Conservation (phyloP, 352 stramenopile species). For the Salisapilia sapeloensis region DNA sequence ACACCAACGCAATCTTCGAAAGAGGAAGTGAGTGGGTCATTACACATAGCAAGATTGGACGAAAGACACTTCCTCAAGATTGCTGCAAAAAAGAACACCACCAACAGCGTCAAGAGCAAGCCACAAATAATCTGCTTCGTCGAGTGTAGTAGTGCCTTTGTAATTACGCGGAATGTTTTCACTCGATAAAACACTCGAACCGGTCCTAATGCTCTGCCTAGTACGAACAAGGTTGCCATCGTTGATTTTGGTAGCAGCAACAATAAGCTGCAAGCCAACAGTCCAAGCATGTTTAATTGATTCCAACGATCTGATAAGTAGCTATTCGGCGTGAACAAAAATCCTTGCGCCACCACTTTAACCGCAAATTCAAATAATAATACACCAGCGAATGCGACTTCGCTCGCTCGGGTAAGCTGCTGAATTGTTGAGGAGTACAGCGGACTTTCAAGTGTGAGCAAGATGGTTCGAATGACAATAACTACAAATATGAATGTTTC, state of each 20-base stretch:
- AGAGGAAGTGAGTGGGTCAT: slow-evolving; percentile 32
- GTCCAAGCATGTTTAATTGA: slow-evolving; percentile 67
- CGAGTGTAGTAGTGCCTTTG: slow-evolving; percentile 57
- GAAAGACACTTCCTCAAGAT: slow-evolving; percentile 75
- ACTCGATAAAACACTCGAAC: slow-evolving; percentile 78
- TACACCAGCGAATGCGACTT: slow-evolving; percentile 50
- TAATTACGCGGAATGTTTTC: slow-evolving; percentile 74
- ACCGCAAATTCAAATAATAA: slow-evolving; percentile 72
- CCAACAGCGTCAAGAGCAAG: slow-evolving; percentile 52
- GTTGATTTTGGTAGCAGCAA: slow-evolving; percentile 57
- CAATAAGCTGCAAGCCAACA: slow-evolving; percentile 58
- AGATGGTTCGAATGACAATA: slow-evolving; percentile 57
- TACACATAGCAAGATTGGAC: slow-evolving; percentile 67
- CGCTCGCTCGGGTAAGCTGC: slow-evolving; percentile 58
- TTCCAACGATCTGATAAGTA: slow-evolving; percentile 77
- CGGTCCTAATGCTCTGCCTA: slow-evolving; percentile 60
- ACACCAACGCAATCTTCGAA: slow-evolving; percentile 36
- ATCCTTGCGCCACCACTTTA: slow-evolving; percentile 66
- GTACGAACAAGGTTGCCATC: slow-evolving; percentile 51
- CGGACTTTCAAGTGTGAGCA: slow-evolving; percentile 60
- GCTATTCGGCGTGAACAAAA: slow-evolving; percentile 58
- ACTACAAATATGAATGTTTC: slow-evolving; percentile 74
- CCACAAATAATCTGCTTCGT: slow-evolving; percentile 66
- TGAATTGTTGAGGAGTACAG: slow-evolving; percentile 65
- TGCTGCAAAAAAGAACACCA: slow-evolving; percentile 77